Conservation (phyloP, 164 flowering plant genomes). For the Magnolia sinica region DNA sequence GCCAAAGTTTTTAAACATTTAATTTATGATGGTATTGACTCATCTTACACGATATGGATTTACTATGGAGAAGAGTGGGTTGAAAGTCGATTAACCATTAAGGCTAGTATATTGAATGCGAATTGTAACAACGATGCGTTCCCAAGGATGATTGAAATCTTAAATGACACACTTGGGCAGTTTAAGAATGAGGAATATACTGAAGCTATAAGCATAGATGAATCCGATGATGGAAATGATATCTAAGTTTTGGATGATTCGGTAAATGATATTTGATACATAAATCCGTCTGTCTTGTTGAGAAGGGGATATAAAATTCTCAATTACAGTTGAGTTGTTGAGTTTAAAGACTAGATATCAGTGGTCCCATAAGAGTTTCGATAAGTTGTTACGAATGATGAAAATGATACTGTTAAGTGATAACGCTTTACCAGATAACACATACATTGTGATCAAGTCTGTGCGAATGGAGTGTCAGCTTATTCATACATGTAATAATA, state of each 20-base stretch:
- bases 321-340: not conserved
- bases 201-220: no score
- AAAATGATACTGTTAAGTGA: not conserved
- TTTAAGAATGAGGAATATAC: no score
- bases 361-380: not conserved
- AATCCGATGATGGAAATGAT: no score
- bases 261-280: not conserved
- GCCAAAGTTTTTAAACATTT: not conserved
- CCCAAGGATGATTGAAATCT: no score
- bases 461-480: not conserved
- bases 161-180: no score
- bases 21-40: not conserved
- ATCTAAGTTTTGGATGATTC: no score
- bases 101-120: no score
- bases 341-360: constrained; percentile 5
- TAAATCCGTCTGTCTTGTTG: not conserved
- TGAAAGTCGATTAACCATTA: no score
- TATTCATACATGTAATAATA: not conserved
- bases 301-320: not conserved
- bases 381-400: not conserved
- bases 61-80: no score
- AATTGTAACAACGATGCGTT: no score
- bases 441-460: not conserved
- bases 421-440: not conserved
- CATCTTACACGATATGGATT: no score